These are phyloP conservation scores for Boletus vinaceobasis DNA, from an alignment of 768 basidiomycete genomes.

Conservation along the genomic window DNA sequence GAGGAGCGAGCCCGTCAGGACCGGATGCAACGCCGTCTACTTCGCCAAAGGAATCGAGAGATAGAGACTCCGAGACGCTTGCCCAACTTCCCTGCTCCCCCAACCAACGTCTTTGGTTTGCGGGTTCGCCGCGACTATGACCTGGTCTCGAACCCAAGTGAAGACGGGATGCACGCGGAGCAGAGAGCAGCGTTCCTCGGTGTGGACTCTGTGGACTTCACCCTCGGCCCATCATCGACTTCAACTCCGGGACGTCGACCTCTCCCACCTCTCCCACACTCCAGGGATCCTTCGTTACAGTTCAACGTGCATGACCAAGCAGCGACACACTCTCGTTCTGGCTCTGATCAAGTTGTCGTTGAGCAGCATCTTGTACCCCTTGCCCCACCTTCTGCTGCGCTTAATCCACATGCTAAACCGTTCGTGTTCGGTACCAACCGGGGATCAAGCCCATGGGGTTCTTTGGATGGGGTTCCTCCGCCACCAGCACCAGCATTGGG, in stretches of 20 bases:
- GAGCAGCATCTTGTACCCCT: conserved; percentile 16
- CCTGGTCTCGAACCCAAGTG: conserved; percentile 83
- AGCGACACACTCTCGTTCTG: conserved; percentile 57
- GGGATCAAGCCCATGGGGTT: conserved; percentile 34
- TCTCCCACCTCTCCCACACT: conserved; percentile 61
- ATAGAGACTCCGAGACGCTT: conserved; percentile 66
- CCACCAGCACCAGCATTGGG: conserved; percentile 36
- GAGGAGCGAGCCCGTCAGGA: conserved; percentile 77
- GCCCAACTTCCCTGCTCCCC: conserved; percentile 79
- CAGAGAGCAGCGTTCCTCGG: conserved; percentile 43
- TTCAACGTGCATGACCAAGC: conserved; percentile 61
- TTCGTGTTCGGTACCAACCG: conserved; percentile 67
- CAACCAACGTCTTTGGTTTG: conserved; percentile 46
- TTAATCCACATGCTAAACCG: conserved; percentile 81
- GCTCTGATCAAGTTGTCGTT: conserved; percentile 41
- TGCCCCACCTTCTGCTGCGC: conserved; percentile 27
- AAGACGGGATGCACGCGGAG: conserved; percentile 50
- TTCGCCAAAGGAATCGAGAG: conserved; percentile 44
- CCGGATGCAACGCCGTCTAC: conserved; percentile 60
- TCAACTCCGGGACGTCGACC: conserved; percentile 45
- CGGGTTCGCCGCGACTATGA: conserved; percentile 53
- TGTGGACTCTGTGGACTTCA: conserved; percentile 41
- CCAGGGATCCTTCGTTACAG: conserved; percentile 59
- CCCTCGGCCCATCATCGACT: conserved; percentile 44
- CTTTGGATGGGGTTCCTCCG: conserved; percentile 26